Conservation (phyloP, 2,329 filamentous ascomycete species). For the Cadophora sp. region DNA sequence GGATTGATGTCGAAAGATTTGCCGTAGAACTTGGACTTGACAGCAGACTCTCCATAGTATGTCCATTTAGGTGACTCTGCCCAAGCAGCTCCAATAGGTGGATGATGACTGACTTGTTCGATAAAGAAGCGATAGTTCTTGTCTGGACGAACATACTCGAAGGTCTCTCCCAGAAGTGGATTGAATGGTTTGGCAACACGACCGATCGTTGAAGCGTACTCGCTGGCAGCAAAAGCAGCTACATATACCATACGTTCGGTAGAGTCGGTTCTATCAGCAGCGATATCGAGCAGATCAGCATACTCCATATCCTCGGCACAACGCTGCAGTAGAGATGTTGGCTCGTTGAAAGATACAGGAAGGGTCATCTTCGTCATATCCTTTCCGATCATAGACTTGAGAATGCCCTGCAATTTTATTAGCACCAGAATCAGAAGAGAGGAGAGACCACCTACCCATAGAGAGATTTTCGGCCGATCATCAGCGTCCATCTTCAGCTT, state of each 20-base stretch:
- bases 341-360: constrained; percentile 98
- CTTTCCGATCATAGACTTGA: constrained; percentile 99
- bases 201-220: constrained; percentile 96
- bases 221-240: constrained; percentile 92
- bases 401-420: constrained; percentile 71
- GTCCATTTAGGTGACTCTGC: constrained; percentile 95
- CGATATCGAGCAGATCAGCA: constrained; percentile 86
- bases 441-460: constrained; percentile 75
- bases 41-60: constrained; percentile 94
- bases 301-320: constrained; percentile 99
- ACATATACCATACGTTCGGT: constrained; percentile 94
- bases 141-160: constrained; percentile 93
- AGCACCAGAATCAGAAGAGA: constrained; percentile 29
- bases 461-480: constrained; percentile 88
- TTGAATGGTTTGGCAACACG: constrained; percentile 99
- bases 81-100: constrained; percentile 90
- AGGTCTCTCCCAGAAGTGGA: constrained; percentile 93
- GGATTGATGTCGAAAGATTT: constrained; percentile 98
- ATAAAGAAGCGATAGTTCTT: constrained; percentile 99
- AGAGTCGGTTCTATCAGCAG: constrained; percentile 83
- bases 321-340: constrained; percentile 91
- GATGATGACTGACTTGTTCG: constrained; percentile 97
- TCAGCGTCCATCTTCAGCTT: constrained; percentile 90
- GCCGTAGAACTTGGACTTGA: constrained; percentile 96
- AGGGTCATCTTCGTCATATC: constrained; percentile 99